These are phyloP conservation scores for Capronia coronata DNA, from an alignment of 2,329 filamentous ascomycete species.

Conservation along the genomic window DNA sequence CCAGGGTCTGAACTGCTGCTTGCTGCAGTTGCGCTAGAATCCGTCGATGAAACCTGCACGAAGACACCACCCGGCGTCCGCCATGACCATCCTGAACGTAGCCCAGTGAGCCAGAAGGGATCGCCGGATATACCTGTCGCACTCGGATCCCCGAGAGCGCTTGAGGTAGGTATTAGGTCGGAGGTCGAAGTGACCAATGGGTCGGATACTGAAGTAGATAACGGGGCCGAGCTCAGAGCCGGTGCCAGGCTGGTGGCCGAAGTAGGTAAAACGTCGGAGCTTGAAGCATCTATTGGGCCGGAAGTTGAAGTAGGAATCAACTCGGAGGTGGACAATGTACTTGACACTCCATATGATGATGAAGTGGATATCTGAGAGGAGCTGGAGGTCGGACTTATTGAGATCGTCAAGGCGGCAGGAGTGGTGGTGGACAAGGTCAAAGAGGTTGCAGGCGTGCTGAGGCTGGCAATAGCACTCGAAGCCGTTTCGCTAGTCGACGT, in stretches of 20 bases:
- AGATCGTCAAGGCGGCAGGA: not conserved
- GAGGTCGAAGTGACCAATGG: too few species aligned
- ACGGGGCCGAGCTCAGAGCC: too few species aligned
- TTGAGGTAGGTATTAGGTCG: not conserved
- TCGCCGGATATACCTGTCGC: not conserved
- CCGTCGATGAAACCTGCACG: not conserved
- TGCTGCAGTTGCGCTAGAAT: not conserved
- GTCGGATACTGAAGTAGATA: too few species aligned
- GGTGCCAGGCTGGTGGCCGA: not conserved
- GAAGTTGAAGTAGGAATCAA: not conserved
- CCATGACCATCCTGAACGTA: not conserved
- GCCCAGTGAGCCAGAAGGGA: not conserved
- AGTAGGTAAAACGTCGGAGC: too few species aligned
- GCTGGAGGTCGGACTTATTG: not conserved
- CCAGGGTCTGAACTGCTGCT: not conserved
- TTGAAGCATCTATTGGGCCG: too few species aligned
- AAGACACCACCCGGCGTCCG: not conserved
- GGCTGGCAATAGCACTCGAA: not conserved
- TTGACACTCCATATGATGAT: not conserved
- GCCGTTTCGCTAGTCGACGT: not conserved
- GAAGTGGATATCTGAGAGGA: not conserved
- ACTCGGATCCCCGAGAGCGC: not conserved
- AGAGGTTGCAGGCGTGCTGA: not conserved
- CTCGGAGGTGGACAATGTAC: not conserved
- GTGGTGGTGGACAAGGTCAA: not conserved